These are phyloP conservation scores for Allium cepa DNA, from an alignment of 106 monocot species.

Conservation along the genomic window DNA sequence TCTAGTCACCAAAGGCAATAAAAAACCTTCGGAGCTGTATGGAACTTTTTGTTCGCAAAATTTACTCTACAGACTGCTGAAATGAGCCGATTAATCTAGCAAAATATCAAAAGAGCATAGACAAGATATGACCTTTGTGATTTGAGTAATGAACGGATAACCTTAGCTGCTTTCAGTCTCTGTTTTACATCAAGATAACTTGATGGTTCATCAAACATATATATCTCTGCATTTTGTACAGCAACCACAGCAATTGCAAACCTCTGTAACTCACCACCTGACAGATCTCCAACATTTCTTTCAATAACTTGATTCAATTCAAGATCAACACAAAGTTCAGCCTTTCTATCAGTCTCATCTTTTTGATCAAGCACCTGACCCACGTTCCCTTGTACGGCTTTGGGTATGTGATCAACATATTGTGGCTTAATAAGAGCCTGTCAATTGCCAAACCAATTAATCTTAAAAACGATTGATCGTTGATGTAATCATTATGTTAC, in stretches of 20 bases:
- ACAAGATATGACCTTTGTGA: conserved; percentile 52
- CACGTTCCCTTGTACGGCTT: conserved; percentile 97
- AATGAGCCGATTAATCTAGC: not conserved
- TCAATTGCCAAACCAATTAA: conserved; percentile 1
- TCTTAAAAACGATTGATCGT: not conserved
- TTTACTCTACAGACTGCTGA: too few species aligned
- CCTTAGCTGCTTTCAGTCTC: conserved; percentile 98
- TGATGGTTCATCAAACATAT: conserved; percentile 99
- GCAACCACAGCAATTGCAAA: conserved; percentile 97
- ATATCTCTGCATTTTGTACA: conserved; percentile 91
- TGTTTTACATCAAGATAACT: conserved; percentile 97
- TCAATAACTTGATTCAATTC: conserved; percentile 96
- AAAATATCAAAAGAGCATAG: not conserved
- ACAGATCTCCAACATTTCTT: conserved; percentile 92
- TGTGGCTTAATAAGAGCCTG: conserved; percentile 98
- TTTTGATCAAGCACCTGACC: conserved; percentile 92
- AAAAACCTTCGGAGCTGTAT: too few species aligned
- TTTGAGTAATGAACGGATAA: conserved; percentile 81
- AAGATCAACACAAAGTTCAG: conserved; percentile 64
- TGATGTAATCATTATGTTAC: too few species aligned
- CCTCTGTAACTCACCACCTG: conserved; percentile 96
- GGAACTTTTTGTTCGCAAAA: too few species aligned
- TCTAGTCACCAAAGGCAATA: too few species aligned
- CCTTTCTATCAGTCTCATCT: conserved; percentile 78
- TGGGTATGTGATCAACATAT: conserved; percentile 98